A percentile compares a stretch with the other conserved stretches of the same genome.
Evolutionary conservation across 257 asterid species (phyloP).

Genomic region (Ocimum tenuiflorum): DNA sequence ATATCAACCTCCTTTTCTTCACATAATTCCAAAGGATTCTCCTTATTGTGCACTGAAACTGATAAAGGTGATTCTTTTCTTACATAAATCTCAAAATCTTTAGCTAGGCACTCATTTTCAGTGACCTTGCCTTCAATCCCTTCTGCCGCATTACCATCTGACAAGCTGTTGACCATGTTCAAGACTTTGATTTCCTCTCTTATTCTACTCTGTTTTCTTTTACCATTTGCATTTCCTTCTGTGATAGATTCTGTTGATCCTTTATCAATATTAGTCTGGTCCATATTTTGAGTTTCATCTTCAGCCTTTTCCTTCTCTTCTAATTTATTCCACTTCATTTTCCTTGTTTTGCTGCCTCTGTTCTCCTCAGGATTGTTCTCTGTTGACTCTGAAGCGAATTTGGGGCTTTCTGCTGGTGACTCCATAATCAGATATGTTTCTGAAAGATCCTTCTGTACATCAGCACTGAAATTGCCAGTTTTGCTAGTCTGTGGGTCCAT

Average conservation of each 20-base stretch:
- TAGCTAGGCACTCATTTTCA: constrained; percentile 11
- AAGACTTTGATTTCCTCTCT: constrained; percentile 17
- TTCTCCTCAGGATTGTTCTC: constrained; percentile 22
- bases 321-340: background rate
- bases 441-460: constrained; percentile 12
- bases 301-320: constrained; percentile 1
- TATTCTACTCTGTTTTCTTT: constrained; percentile 24
- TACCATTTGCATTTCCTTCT: constrained; percentile 18
- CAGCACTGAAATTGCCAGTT: constrained; percentile 13
- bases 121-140: constrained; percentile 2
- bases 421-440: constrained; percentile 15
- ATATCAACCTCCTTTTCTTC: constrained; percentile 13
- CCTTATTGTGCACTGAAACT: constrained; percentile 5
- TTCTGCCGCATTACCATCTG: constrained; percentile 16
- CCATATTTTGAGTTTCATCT: constrained; percentile 11
- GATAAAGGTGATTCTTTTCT: constrained; percentile 21
- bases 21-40: background rate
- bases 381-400: constrained; percentile 17
- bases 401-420: constrained; percentile 22
- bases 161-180: constrained; percentile 22
- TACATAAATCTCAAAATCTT: constrained; percentile 19
- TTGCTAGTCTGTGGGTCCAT: constrained; percentile 22
- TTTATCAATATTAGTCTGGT: constrained; percentile 22
- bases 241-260: constrained; percentile 14
- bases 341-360: constrained; percentile 16